Evolutionary conservation across 371 early-diverging fungal genomes (phyloP).

Genomic region (Rhizopus stolonifer): DNA sequence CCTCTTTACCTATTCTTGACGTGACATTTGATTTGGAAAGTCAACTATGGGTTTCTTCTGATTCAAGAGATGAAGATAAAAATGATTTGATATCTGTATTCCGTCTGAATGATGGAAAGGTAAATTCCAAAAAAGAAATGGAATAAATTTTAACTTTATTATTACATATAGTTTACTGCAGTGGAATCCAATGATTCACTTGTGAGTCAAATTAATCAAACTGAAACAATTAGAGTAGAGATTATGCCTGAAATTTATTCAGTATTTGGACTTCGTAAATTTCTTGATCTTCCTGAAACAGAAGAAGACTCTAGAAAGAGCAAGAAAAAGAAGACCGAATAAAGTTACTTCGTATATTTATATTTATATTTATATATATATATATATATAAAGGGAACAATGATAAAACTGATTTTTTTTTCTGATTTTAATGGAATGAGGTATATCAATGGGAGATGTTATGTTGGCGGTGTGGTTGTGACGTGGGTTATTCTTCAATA

Average conservation of each 20-base stretch:
- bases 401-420: too few species aligned
- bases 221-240: constrained; percentile 43
- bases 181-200: constrained; percentile 21
- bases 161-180: constrained; percentile 18
- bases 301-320: constrained; percentile 21
- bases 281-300: constrained; percentile 40
- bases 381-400: constrained; percentile 1
- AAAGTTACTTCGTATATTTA: not conserved
- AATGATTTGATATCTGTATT: constrained; percentile 21
- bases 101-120: constrained; percentile 15
- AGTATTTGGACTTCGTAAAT: constrained; percentile 58
- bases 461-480: too few species aligned
- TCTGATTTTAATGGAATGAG: constrained; percentile 3
- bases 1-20: constrained; percentile 28
- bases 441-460: constrained; percentile 23
- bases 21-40: constrained; percentile 31
- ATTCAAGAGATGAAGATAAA: constrained; percentile 16
- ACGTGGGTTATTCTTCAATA: constrained; percentile 19
- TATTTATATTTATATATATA: too few species aligned
- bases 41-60: constrained; percentile 35
- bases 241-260: constrained; percentile 50
- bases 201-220: constrained; percentile 40
- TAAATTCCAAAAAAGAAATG: constrained; percentile 8
- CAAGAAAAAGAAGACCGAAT: constrained; percentile 38
- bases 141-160: not conserved